A percentile compares a stretch with the other conserved stretches of the same genome.
These are phyloP conservation scores for Stygiomarasmius scandens DNA, from an alignment of 1,284 basidiomycete species.

Conservation along the genomic window DNA sequence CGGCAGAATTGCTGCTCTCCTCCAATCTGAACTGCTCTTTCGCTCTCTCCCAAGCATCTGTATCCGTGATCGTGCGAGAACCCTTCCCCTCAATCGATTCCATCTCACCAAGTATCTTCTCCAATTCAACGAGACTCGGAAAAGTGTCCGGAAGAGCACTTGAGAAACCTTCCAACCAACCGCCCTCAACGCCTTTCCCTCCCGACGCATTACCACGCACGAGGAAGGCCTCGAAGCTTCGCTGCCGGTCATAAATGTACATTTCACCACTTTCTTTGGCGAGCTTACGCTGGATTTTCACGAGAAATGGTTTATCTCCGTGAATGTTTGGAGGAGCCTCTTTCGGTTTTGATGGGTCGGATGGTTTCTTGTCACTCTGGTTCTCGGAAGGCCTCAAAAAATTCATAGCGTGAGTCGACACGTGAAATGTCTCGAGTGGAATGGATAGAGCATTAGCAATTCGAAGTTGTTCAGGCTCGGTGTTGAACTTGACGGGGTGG, in stretches of 20 bases:
- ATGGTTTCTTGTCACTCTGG: background rate
- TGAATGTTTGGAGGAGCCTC: conserved; percentile 35
- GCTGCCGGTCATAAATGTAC: conserved; percentile 43
- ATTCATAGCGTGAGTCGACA: background rate
- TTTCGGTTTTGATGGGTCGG: background rate
- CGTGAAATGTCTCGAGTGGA: background rate
- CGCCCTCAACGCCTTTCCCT: too few relatives aligned
- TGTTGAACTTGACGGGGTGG: conserved; percentile 32
- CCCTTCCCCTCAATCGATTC: too few relatives aligned
- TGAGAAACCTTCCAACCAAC: too few relatives aligned
- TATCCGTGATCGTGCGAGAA: conserved; percentile 10
- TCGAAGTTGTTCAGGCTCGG: background rate
- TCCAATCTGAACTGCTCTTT: conserved; percentile 18
- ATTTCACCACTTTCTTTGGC: conserved; percentile 22
- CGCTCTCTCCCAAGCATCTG: conserved; percentile 21
- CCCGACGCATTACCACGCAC: background rate
- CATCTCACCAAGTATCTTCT: too few relatives aligned
- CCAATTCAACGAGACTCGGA: too few relatives aligned
- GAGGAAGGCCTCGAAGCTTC: conserved; percentile 38
- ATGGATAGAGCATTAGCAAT: background rate
- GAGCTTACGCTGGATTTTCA: conserved; percentile 41
- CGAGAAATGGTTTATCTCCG: conserved; percentile 38
- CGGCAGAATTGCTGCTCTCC: too few relatives aligned
- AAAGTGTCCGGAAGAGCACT: too few relatives aligned
- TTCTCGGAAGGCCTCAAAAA: background rate